phyloP scores from a whole-genome alignment of 805 yeast species.

The Wickerhamomyces rabaulensis region DNA sequence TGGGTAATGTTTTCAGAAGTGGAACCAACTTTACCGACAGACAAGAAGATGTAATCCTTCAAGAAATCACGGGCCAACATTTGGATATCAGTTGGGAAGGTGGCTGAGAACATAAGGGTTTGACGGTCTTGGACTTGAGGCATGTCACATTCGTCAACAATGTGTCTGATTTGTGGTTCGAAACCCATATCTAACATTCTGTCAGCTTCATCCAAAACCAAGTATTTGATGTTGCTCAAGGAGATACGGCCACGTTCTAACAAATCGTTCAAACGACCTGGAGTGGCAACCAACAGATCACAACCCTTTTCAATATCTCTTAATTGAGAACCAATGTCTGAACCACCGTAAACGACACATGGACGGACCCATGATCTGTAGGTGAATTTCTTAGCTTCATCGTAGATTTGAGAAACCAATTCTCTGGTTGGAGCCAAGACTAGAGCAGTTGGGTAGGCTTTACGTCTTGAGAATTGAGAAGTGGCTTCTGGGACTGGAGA shows the following conservation, averaged over 20 bases:
- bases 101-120: slow-evolving; percentile 97
- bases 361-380: slow-evolving; percentile 99
- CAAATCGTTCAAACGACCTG: slow-evolving; percentile 97
- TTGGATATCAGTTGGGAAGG: slow-evolving; percentile 98
- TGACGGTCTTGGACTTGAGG: slow-evolving; percentile 88
- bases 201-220: slow-evolving; percentile 98
- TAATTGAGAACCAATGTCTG: slow-evolving; percentile 84
- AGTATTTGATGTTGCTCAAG: slow-evolving; percentile 80
- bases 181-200: slow-evolving; percentile 99
- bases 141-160: slow-evolving; percentile 98
- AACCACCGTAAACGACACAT: slow-evolving; percentile 97
- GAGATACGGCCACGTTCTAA: slow-evolving; percentile 94
- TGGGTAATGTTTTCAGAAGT: slow-evolving; percentile 98
- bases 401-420: slow-evolving; percentile 93
- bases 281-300: slow-evolving; percentile 95
- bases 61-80: slow-evolving; percentile 95
- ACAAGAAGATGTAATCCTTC: slow-evolving; percentile 89
- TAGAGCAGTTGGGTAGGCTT: slow-evolving; percentile 91
- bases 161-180: slow-evolving; percentile 98
- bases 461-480: slow-evolving; percentile 55
- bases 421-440: slow-evolving; percentile 99
- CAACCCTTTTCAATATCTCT: slow-evolving; percentile 90
- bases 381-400: slow-evolving; percentile 91
- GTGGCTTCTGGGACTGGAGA: slow-evolving; percentile 43
- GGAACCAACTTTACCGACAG: slow-evolving; percentile 99